Evolutionary conservation across 2,329 filamentous ascomycete species (phyloP).

Genomic region (Fusarium torulosum): DNA sequence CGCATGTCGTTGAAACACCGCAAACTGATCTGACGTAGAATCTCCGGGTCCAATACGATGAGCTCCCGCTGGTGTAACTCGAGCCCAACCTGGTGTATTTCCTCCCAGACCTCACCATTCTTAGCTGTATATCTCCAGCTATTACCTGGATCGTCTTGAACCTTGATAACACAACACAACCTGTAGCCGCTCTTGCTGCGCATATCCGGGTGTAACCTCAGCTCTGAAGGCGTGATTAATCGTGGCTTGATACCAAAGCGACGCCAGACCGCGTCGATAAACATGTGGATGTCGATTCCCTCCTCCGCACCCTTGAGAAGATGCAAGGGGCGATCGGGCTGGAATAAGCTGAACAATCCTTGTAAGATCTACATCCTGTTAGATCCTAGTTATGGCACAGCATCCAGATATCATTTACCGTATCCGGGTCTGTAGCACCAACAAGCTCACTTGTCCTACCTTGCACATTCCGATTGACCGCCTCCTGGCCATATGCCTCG

Average conservation of each 20-base stretch:
- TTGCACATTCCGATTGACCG: slow-evolving; percentile 34
- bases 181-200: slow-evolving; percentile 43
- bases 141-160: not conserved
- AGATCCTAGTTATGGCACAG: not conserved
- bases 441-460: slow-evolving; percentile 28
- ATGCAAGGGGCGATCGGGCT: slow-evolving; percentile 50
- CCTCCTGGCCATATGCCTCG: slow-evolving; percentile 49
- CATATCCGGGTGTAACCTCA: slow-evolving; percentile 50
- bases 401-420: slow-evolving; percentile 34
- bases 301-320: slow-evolving; percentile 55
- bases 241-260: slow-evolving; percentile 50
- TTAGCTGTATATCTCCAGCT: slow-evolving; percentile 29
- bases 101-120: slow-evolving; percentile 49
- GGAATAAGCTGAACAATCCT: slow-evolving; percentile 51
- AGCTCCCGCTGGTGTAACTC: slow-evolving; percentile 58
- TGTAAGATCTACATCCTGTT: slow-evolving; percentile 48
- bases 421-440: slow-evolving; percentile 44
- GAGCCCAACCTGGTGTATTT: slow-evolving; percentile 55
- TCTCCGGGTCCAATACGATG: slow-evolving; percentile 46
- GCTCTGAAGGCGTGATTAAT: slow-evolving; percentile 51
- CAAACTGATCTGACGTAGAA: slow-evolving; percentile 53
- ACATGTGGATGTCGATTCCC: slow-evolving; percentile 57
- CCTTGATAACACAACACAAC: slow-evolving; percentile 49
- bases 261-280: slow-evolving; percentile 48
- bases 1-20: slow-evolving; percentile 58